These are phyloP conservation scores for Calonectria naviculata DNA, from an alignment of 2,329 filamentous ascomycete species.

Conservation along the genomic window DNA sequence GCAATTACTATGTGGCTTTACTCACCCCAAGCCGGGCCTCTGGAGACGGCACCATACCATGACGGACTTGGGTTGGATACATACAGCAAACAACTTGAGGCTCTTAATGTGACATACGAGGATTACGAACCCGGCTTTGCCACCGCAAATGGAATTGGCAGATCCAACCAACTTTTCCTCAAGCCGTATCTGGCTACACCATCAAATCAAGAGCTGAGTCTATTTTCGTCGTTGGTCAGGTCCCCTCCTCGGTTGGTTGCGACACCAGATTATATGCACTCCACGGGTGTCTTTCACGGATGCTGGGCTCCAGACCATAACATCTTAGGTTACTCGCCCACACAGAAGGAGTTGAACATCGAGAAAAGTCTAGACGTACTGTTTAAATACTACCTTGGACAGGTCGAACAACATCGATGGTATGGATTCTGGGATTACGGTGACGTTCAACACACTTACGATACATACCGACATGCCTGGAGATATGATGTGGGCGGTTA, in stretches of 20 bases:
- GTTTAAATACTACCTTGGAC: constrained; percentile 63
- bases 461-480: constrained; percentile 68
- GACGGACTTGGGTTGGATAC: constrained; percentile 66
- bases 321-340: constrained; percentile 16
- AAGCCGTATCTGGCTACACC: constrained; percentile 59
- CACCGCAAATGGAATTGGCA: constrained; percentile 66
- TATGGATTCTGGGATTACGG: constrained; percentile 73
- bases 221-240: constrained; percentile 39
- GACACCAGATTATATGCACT: constrained; percentile 56
- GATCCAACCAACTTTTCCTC: constrained; percentile 67
- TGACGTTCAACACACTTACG: constrained; percentile 72
- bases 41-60: constrained; percentile 68
- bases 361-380: constrained; percentile 66
- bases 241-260: constrained; percentile 63
- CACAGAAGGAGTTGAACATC: constrained; percentile 50
- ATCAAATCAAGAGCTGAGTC: constrained; percentile 55
- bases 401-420: constrained; percentile 68
- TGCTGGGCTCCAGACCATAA: constrained; percentile 25
- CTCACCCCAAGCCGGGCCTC: constrained; percentile 63
- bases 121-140: constrained; percentile 67
- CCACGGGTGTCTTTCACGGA: constrained; percentile 25
- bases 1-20: constrained; percentile 70
- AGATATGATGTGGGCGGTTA: constrained; percentile 72
- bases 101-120: constrained; percentile 71
- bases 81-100: constrained; percentile 68